phyloP scores from a whole-genome alignment of 352 stramenopile species.

The Globisporangium carolinianum region DNA sequence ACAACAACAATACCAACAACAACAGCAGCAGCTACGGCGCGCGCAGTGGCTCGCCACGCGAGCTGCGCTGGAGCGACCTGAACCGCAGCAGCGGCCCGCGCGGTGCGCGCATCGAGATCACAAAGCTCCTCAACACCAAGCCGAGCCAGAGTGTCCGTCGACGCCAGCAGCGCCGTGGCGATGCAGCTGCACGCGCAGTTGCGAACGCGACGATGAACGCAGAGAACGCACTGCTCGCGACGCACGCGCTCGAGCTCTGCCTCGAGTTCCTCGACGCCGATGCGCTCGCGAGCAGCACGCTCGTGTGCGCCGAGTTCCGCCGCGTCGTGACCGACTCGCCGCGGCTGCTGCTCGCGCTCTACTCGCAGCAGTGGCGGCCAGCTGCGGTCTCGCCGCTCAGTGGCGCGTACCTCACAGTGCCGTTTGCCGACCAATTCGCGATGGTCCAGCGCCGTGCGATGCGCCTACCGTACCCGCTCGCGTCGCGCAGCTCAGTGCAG shows the following conservation, averaged over 20 bases:
- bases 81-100: conserved; percentile 47
- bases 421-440: conserved; percentile 35
- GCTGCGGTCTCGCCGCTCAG: conserved; percentile 15
- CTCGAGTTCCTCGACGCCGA: conserved; percentile 65
- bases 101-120: conserved; percentile 25
- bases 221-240: conserved; percentile 25
- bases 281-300: conserved; percentile 33
- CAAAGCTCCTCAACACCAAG: conserved; percentile 15
- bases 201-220: not conserved
- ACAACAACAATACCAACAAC: conserved; percentile 5
- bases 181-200: conserved; percentile 4
- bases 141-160: conserved; percentile 23
- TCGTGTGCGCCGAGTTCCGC: conserved; percentile 54
- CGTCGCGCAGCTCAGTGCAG: conserved; percentile 47
- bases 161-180: conserved; percentile 14
- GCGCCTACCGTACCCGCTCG: conserved; percentile 32
- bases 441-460: conserved; percentile 31
- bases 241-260: conserved; percentile 57
- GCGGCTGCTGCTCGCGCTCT: conserved; percentile 46
- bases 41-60: conserved; percentile 19
- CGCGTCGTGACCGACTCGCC: conserved; percentile 35
- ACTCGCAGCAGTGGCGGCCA: conserved; percentile 52
- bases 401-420: conserved; percentile 25
- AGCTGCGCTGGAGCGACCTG: conserved; percentile 68
- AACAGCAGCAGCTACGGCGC: too few species aligned